A percentile compares a stretch with the other conserved stretches of the same genome.
Conservation (phyloP, 331 rosid genomes). For the Saraca asoca region DNA sequence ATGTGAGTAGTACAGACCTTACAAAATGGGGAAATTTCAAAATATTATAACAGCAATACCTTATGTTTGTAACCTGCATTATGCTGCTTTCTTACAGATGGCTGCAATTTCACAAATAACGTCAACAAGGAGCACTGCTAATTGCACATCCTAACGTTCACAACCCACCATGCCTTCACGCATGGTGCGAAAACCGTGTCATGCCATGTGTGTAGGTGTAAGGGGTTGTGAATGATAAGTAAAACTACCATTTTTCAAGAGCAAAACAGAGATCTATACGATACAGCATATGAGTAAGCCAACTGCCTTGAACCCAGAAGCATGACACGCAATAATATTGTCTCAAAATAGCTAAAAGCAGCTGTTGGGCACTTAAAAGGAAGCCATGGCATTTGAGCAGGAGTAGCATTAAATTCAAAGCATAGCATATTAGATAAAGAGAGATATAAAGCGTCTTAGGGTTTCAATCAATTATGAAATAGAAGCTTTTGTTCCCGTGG, state of each 20-base stretch:
- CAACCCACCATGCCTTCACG: no score
- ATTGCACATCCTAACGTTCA: no score
- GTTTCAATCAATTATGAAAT: no score
- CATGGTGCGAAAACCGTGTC: no score
- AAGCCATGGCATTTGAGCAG: background rate
- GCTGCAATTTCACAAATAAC: conserved; percentile 50
- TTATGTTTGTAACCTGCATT: conserved; percentile 96
- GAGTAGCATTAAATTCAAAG: background rate
- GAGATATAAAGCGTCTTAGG: no score
- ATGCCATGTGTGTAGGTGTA: no score
- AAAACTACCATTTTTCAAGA: background rate
- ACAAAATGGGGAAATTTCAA: conserved; percentile 9
- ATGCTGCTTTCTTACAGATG: conserved; percentile 95
- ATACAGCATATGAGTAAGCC: background rate
- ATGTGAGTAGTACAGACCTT: background rate
- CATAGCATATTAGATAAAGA: background rate
- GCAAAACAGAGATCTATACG: background rate
- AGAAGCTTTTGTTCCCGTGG: background rate
- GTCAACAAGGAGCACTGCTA: conserved; percentile 14
- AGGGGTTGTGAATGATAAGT: background rate
- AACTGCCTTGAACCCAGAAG: background rate
- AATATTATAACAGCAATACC: conserved; percentile 40
- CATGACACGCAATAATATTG: background rate
- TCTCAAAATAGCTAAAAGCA: background rate
- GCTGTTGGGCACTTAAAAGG: background rate